Evolutionary conservation across 202 grass and related monocot genomes (phyloP).

Genomic region (Hordeum pubiflorum): DNA sequence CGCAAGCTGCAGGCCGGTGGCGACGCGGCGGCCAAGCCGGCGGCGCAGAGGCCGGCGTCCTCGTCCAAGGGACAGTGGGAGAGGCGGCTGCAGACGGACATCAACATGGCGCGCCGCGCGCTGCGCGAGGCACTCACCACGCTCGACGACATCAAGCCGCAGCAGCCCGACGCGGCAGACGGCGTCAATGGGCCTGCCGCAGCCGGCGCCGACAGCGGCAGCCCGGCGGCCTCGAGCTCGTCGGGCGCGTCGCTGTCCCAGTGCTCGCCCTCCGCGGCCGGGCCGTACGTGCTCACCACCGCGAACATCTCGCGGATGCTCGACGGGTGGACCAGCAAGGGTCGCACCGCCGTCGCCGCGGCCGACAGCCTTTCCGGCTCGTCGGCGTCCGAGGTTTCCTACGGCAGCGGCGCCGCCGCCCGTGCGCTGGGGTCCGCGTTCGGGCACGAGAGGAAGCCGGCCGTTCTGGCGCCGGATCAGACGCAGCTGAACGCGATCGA

Average conservation of each 20-base stretch:
- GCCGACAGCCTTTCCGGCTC: slow-evolving; percentile 39
- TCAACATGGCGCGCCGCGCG: slow-evolving; percentile 58
- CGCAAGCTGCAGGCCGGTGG: slow-evolving; percentile 30
- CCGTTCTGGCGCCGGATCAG: neutral
- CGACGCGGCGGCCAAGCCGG: slow-evolving; percentile 10
- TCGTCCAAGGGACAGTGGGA: slow-evolving; percentile 77
- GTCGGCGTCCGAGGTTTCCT: slow-evolving; percentile 37
- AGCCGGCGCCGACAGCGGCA: neutral
- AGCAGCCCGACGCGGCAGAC: neutral
- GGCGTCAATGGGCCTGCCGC: neutral
- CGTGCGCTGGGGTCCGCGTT: neutral
- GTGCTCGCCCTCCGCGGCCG: slow-evolving; percentile 27
- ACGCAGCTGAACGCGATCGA: slow-evolving; percentile 48
- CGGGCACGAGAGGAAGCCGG: slow-evolving; percentile 26
- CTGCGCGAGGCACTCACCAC: slow-evolving; percentile 63
- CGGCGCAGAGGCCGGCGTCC: slow-evolving; percentile 28
- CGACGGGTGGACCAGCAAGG: slow-evolving; percentile 42
- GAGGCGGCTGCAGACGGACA: slow-evolving; percentile 61
- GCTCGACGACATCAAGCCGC: slow-evolving; percentile 32
- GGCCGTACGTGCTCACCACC: slow-evolving; percentile 40
- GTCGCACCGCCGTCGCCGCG: neutral
- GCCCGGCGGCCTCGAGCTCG: slow-evolving; percentile 37
- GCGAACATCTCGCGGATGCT: slow-evolving; percentile 69
- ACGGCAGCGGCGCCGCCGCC: neutral
- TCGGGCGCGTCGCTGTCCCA: slow-evolving; percentile 24